Evolutionary conservation across 2,329 filamentous ascomycete genomes (phyloP), one percentile per base, ranked within the genome.

Genomic region (Exophiala mesophila): DNA sequence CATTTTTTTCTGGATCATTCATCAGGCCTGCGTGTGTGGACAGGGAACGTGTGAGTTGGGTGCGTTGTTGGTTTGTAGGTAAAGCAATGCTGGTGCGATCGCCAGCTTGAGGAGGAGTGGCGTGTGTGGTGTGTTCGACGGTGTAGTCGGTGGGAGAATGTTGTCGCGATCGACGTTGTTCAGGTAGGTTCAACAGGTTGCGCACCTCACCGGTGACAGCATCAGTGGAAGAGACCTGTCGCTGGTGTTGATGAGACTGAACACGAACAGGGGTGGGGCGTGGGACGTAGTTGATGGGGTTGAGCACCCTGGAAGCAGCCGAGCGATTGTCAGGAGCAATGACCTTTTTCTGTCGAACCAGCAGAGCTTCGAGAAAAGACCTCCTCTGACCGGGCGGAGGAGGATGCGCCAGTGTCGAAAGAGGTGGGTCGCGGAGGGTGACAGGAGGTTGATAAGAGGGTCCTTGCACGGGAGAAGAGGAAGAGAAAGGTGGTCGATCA

Each of bases 251-350:
- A 57, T 57, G 30, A 61, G 59, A 51, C 57, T 60, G 45, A 39
- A 72, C 54, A 15, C 65, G 65, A 26, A 74, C 60, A 42, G 71
- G 70, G 35, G 72, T 73, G 21, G 65, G 63, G 45, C 74, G 72
- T 29, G 76, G 77, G 35, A 77, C 74, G 62, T 76, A 71, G 57
- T 81, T 80, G 56, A 77, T 69, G 26, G 77, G 77, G 59, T 80
- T 80, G 64, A 76, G 78, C 48, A 80, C 70, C 44, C 75, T 69
- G 40, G 74, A 71, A 23, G 72, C 65, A 41, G 70, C 65, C 21
- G 63, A 57, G 12, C 50, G 50, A 19, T 38, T 41, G 35, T 53
- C 45, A 10, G 44, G 42, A 21, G 44, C 44, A 17, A 46, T 38
- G 39, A 39, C 39, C 26, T 36, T 42, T 33, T 53, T 52, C 36